Evolutionary conservation across 768 basidiomycete species (phyloP), one percentile per base, ranked within the genome.

Genomic region (Mycena capillaripes): DNA sequence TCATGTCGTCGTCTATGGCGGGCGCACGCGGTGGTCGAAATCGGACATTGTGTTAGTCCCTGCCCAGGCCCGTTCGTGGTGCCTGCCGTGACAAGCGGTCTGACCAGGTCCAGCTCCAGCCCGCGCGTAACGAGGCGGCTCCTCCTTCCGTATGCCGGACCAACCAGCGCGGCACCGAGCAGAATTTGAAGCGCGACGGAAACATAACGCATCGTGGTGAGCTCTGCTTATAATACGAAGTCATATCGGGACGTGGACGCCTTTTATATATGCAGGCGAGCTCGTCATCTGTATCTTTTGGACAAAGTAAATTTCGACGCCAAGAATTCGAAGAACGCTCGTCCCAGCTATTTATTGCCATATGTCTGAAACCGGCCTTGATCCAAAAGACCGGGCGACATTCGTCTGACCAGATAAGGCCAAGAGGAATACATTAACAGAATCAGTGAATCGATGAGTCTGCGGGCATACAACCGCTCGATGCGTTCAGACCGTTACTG

Each of bases 51-150:
- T 1, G 3, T 29, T 27, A 40, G 11, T 29, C 16, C n/a, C n/a
- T 58, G 8, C 34, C 36, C 34, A n/a, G 11, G 36, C 36, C 36
- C 14, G 10, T 17, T 58, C n/a, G 6, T 16, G 56, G 12, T 32
- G 25, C 25, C 30, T 0, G 34, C 8, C 3, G 7, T 17, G 23
- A 36, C 56, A 16, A 36, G 36, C 4, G 56, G 56, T 21, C 36
- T 21, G 2, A 40, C 19, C 19, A 9, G 21, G 4, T 30, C n/a
- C 8, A 27, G 23, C 5, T 56, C 64, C 40, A 44, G 40, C 53
- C 40, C 64, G 53, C 64, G 64, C 29, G 64, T 66, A 56, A 66
- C 64, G 42, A 66, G 64, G n/a, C 53, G 64, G 25, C 48, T 64
- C 10, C 4, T 64, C 38, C 64, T 30, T 8, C 29, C 38, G 19